phyloP scores from a whole-genome alignment of 768 basidiomycete species.

The Auriscalpium vulgare region DNA sequence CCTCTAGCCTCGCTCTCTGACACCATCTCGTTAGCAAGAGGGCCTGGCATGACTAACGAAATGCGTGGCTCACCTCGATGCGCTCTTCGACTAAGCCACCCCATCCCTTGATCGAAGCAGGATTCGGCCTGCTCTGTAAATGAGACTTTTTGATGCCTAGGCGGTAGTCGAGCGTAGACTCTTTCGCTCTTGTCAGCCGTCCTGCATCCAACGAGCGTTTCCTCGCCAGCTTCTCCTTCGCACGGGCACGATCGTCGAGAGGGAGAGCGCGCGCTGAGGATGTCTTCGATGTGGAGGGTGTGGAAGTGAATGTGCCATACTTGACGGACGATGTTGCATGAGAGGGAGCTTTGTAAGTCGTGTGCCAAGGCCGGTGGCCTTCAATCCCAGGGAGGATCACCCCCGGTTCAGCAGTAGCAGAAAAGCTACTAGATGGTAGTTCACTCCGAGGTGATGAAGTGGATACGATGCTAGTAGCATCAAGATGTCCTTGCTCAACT shows the following conservation, averaged over 20 bases:
- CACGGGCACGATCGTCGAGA: slow-evolving; percentile 32
- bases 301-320: slow-evolving; percentile 36
- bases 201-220: slow-evolving; percentile 47
- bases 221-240: slow-evolving; percentile 39
- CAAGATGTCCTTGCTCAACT: slow-evolving; percentile 18
- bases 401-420: neutral
- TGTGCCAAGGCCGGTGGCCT: slow-evolving; percentile 63
- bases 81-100: slow-evolving; percentile 65
- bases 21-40: neutral
- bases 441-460: neutral
- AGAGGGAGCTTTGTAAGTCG: slow-evolving; percentile 54
- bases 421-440: too few species aligned
- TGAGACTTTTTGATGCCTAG: slow-evolving; percentile 41
- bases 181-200: slow-evolving; percentile 53
- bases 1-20: slow-evolving; percentile 58
- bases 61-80: slow-evolving; percentile 51
- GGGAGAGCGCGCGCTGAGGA: slow-evolving; percentile 8
- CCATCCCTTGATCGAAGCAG: slow-evolving; percentile 69
- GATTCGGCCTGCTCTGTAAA: slow-evolving; percentile 29
- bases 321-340: slow-evolving; percentile 47
- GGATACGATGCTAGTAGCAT: slow-evolving; percentile 13
- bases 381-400: slow-evolving; percentile 33
- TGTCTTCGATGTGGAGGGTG: slow-evolving; percentile 2
- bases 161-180: slow-evolving; percentile 70
- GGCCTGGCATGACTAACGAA: neutral